Conservation (phyloP, 257 asterid species). For the Osmanthus fragrans region DNA sequence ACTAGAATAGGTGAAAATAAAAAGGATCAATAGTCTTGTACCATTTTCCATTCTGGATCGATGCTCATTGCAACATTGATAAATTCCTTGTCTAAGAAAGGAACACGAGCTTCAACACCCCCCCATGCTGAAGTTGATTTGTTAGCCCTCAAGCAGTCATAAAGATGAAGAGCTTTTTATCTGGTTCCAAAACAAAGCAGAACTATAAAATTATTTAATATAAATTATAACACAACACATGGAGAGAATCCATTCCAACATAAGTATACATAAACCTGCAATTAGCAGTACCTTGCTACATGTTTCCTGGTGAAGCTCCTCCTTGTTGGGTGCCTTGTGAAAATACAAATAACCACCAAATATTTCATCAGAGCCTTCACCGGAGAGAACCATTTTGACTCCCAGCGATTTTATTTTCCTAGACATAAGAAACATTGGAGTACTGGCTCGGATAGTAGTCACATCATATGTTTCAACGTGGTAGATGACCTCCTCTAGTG, state of each 20-base stretch:
- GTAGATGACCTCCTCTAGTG: conserved; percentile 93
- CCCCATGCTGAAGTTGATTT: conserved; percentile 91
- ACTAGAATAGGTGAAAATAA: not conserved
- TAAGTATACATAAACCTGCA: not conserved
- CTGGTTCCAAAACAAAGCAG: not conserved
- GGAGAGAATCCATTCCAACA: not conserved
- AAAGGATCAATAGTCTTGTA: conserved; percentile 12
- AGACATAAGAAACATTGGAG: conserved; percentile 98
- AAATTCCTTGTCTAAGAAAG: conserved; percentile 95
- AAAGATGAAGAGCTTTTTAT: conserved; percentile 89
- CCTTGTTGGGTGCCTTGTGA: conserved; percentile 98
- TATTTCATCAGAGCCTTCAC: conserved; percentile 99
- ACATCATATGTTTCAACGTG: conserved; percentile 96
- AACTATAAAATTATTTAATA: not conserved
- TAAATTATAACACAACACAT: not conserved
- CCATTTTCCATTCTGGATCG: conserved; percentile 98
- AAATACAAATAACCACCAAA: conserved; percentile 97
- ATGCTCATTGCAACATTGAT: conserved; percentile 82
- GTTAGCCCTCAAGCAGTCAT: conserved; percentile 21
- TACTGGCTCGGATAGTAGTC: conserved; percentile 96
- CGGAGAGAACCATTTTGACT: conserved; percentile 97
- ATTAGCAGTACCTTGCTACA: conserved; percentile 71
- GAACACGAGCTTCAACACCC: conserved; percentile 99
- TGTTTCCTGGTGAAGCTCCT: conserved; percentile 90
- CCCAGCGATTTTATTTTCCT: conserved; percentile 94